Base-by-base conservation (phyloP, 345 rosid genomes). In the Aquilaria yunnanensis region DNA sequence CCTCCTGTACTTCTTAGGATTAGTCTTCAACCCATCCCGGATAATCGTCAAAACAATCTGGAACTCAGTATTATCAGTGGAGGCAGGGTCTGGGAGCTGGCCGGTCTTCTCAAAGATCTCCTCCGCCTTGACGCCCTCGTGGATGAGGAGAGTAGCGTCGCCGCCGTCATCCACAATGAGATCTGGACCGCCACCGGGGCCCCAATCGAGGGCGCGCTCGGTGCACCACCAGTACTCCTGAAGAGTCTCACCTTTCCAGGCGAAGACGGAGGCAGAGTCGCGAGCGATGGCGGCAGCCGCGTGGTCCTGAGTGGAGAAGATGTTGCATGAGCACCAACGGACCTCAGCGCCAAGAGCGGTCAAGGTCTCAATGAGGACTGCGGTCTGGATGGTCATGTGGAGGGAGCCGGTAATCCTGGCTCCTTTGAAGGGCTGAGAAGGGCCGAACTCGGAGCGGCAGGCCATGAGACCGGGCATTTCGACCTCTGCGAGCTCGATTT, bases 181-280 rank as follows among this genome's bases (percentile, higher is more conserved):
- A 74, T 88, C 92, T 9, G 94, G 96, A 6, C 97, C 92, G 4
- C 96, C 92, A 12, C 75, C 92, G 31, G 96, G 86, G 48, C 97
- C 97, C 96, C 97, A 91, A 37, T 91, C 97, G 43, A 91, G 88
- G 31, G 97, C 90, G 3, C 88, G 77, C 80, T 91, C 96, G 2
- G 97, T 91, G 63, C 97, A 91, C 97, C 96, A 88, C 97, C 97
- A 91, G 74, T 91, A 91, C 81, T 91, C 97, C 80, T 86, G 85
- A 3, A 91, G 81, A 8, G 97, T 91, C 78, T 88, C 96, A 0
- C 97, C 96, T 58, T 90, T 85, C 97, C 97, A 91, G 65, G 97
- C 96, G 66, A 91, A 91, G 9, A 88, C 96, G 3, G 96, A 66
- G 14, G 96, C 93, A 51, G 97, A 88, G 60, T 90, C 96, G 32